These are phyloP conservation scores for Ostreobium quekettii DNA, from an alignment of 139 green algal species.

Conservation along the genomic window DNA sequence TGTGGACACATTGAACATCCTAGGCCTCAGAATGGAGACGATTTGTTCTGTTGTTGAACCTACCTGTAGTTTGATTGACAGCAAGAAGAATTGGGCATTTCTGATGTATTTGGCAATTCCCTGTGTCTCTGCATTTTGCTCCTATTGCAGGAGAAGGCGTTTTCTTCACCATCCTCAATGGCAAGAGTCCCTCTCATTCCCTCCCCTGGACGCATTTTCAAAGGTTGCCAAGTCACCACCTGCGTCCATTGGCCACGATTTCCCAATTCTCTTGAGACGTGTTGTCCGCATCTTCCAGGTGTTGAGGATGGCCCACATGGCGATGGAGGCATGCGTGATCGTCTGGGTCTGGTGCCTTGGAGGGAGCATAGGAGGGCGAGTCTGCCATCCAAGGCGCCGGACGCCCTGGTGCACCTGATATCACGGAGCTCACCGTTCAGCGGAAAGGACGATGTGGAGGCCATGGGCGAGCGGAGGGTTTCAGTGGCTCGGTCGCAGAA, in stretches of 20 bases:
- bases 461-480: constrained; percentile 35
- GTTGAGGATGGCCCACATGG: constrained; percentile 41
- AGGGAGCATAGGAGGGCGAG: constrained; percentile 24
- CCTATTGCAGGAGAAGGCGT: too few relatives aligned
- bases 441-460: constrained; percentile 53
- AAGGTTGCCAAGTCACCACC: too few relatives aligned
- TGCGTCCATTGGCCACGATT: not conserved
- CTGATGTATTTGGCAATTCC: too few relatives aligned
- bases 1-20: too few relatives aligned
- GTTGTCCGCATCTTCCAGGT: not conserved
- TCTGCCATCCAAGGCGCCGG: not conserved
- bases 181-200: too few relatives aligned
- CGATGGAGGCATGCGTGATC: constrained; percentile 74
- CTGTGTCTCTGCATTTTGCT: too few relatives aligned
- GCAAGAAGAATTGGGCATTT: too few relatives aligned
- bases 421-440: constrained; percentile 62
- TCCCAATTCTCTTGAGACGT: constrained; percentile 4
- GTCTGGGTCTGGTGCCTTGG: constrained; percentile 67
- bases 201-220: too few relatives aligned
- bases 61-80: too few relatives aligned
- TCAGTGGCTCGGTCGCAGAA: constrained; percentile 59
- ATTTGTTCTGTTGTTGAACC: too few relatives aligned
- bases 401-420: constrained; percentile 73
- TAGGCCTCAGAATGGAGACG: too few relatives aligned
- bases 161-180: too few relatives aligned